phyloP scores from a whole-genome alignment of 768 basidiomycete species.

The Lanmaoa rubissima region DNA sequence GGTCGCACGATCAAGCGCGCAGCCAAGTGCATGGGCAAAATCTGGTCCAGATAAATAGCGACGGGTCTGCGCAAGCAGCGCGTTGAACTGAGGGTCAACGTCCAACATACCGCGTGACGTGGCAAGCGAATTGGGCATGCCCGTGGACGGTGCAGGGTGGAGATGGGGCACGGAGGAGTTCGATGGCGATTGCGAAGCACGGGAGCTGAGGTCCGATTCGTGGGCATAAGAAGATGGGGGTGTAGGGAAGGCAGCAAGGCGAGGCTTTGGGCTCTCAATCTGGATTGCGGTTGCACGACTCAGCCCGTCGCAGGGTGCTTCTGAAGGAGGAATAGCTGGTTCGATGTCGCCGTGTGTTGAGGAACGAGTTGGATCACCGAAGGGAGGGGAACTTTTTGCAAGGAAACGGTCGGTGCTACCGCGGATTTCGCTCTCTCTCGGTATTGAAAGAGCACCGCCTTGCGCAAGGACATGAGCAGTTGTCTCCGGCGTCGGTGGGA shows the following conservation, averaged over 20 bases:
- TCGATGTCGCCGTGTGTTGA: neutral
- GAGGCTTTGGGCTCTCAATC: constrained; percentile 12
- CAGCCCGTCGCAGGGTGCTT: constrained; percentile 1
- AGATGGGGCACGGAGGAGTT: constrained; percentile 22
- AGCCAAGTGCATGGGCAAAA: constrained; percentile 67
- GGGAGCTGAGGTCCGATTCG: constrained; percentile 21
- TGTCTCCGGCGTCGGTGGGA: constrained; percentile 71
- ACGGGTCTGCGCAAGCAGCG: constrained; percentile 70
- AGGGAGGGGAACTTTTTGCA: neutral
- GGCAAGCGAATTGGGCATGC: neutral
- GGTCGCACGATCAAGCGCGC: constrained; percentile 69
- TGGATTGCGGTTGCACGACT: constrained; percentile 18
- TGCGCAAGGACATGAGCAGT: constrained; percentile 67
- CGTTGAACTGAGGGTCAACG: constrained; percentile 44
- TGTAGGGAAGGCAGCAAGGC: constrained; percentile 18
- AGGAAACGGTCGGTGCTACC: neutral
- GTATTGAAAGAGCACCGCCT: constrained; percentile 45
- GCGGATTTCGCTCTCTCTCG: neutral
- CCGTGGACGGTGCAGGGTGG: neutral
- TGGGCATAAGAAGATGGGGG: constrained; percentile 17
- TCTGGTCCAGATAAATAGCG: constrained; percentile 61
- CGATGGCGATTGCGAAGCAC: constrained; percentile 27
- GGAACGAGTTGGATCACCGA: neutral
- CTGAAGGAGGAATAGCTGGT: neutral
- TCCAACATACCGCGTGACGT: constrained; percentile 6